Evolutionary conservation across 2,329 filamentous ascomycete genomes (phyloP), one percentile per base, ranked within the genome.

Genomic region (Fusarium oxysporum): DNA sequence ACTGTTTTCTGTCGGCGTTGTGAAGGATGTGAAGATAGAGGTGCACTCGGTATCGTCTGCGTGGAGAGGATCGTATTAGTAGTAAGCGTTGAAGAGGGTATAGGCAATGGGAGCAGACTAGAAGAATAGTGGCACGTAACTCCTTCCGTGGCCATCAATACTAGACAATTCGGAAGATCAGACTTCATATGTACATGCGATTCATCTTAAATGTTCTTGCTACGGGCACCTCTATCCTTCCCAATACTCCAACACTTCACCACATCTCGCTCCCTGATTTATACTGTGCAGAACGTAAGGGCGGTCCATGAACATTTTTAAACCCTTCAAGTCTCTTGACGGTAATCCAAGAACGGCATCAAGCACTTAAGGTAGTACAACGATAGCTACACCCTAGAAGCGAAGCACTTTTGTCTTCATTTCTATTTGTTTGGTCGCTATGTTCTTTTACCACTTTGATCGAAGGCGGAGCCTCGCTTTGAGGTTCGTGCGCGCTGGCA

Each of bases 21-120:
- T 32, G 28, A 48, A 48, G 10, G 28, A 48, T 0, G 45, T 48
- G 1, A 48, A 32, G 21, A 8, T 48, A n/a, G 45, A 48, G 45
- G 28, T 48, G 28, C 2, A n/a, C 3, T 32, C 45, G 21, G 45
- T 48, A 8, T 48, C 21, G 3, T 48, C 45, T 17, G 14, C 28
- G 7, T 48, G 45, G 28, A 48, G 19, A 30, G 14, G 21, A 1
- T 17, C 9, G 9, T 11, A 32, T 48, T 17, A 6, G 8, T 16
- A 6, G 2, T 4, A 10, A 16, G 9, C 14, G 0, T n/a, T 17
- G 13, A 2, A 4, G 28, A 48, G 6, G 3, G 3, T 6, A n/a
- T 11, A 32, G 19, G 28, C 45, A 11, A 48, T 6, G 2, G 13
- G 13, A 11, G 3, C 6, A 47, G n/a, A 4, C 4, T 8, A 4